These are phyloP conservation scores for Naganishia vaughanmartiniae DNA, from an alignment of 768 basidiomycete genomes.

Conservation along the genomic window DNA sequence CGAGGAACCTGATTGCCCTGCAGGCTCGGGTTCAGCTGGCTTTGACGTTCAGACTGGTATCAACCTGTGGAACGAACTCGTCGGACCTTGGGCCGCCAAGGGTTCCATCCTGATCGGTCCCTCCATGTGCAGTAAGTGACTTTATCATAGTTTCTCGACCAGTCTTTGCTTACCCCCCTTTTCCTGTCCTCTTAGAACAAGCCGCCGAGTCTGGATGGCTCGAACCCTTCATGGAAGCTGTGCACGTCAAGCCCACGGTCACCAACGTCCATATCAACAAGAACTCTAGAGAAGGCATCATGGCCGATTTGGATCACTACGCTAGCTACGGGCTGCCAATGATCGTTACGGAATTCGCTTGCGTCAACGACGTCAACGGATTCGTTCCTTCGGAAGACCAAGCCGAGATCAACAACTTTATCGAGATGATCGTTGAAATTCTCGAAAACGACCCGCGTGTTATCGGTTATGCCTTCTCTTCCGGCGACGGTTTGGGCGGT, in stretches of 20 bases:
- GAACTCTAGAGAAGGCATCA: constrained; percentile 47
- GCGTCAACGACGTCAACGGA: constrained; percentile 46
- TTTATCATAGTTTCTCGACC: not conserved
- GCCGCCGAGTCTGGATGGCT: constrained; percentile 50
- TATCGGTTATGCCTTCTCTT: constrained; percentile 50
- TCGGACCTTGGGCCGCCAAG: constrained; percentile 42
- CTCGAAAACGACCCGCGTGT: constrained; percentile 48
- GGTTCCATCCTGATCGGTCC: constrained; percentile 48
- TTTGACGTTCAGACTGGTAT: constrained; percentile 40
- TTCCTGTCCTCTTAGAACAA: constrained; percentile 36
- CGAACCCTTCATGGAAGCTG: constrained; percentile 42
- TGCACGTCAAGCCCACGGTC: constrained; percentile 42
- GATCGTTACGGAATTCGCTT: constrained; percentile 50
- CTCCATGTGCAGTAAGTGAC: constrained; percentile 47
- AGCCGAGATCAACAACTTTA: constrained; percentile 49
- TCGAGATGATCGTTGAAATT: constrained; percentile 50
- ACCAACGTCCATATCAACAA: constrained; percentile 51
- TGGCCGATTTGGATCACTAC: constrained; percentile 43
- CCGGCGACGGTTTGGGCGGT: constrained; percentile 47
- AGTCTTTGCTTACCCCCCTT: not conserved
- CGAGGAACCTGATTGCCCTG: constrained; percentile 52
- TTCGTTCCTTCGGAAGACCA: constrained; percentile 52
- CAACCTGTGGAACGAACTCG: constrained; percentile 43
- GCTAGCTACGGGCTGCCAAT: constrained; percentile 48
- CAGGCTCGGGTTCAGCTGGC: constrained; percentile 37